Percentiles rank a stretch among this genome's conserved stretches.
Evolutionary conservation across 441 rosid species (phyloP).

Genomic region (Pelargonium cotyledonis): DNA sequence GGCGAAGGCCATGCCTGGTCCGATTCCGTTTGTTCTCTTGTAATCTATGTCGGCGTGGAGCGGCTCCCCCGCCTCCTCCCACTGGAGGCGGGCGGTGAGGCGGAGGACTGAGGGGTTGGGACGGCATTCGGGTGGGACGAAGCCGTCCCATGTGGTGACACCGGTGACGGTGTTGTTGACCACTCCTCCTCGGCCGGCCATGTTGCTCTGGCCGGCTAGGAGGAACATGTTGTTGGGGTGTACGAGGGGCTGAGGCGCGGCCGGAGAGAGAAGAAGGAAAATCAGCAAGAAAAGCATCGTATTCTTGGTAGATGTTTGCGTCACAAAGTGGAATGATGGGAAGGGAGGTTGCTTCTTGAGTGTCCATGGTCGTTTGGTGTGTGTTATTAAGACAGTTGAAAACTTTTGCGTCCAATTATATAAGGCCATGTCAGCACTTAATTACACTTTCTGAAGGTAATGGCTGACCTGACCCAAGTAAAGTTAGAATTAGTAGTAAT

Average conservation of each 20-base stretch:
- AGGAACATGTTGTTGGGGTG: slow-evolving; percentile 37
- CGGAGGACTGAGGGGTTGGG: slow-evolving; percentile 62
- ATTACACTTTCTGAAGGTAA: too few species aligned
- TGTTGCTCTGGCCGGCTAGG: slow-evolving; percentile 89
- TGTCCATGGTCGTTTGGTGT: too few species aligned
- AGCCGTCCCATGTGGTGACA: slow-evolving; percentile 51
- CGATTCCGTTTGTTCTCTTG: slow-evolving; percentile 57
- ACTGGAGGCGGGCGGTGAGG: slow-evolving; percentile 39
- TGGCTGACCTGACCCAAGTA: too few species aligned
- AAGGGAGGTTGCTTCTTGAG: too few species aligned
- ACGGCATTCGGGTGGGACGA: slow-evolving; percentile 55
- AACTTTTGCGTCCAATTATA: too few species aligned
- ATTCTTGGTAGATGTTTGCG: background rate
- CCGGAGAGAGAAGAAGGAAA: background rate
- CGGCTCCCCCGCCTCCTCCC: slow-evolving; percentile 69
- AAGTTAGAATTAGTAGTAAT: too few species aligned
- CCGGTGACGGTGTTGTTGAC: slow-evolving; percentile 37
- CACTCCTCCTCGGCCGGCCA: slow-evolving; percentile 95
- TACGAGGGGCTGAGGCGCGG: background rate
- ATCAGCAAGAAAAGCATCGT: background rate
- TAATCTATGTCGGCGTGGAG: slow-evolving; percentile 71
- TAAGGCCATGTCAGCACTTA: too few species aligned
- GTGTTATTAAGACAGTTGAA: too few species aligned
- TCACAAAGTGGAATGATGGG: too few species aligned
- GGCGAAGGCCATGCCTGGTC: slow-evolving; percentile 88